phyloP scores from a whole-genome alignment of 768 basidiomycete genomes.

The Naganishia vishniacii region DNA sequence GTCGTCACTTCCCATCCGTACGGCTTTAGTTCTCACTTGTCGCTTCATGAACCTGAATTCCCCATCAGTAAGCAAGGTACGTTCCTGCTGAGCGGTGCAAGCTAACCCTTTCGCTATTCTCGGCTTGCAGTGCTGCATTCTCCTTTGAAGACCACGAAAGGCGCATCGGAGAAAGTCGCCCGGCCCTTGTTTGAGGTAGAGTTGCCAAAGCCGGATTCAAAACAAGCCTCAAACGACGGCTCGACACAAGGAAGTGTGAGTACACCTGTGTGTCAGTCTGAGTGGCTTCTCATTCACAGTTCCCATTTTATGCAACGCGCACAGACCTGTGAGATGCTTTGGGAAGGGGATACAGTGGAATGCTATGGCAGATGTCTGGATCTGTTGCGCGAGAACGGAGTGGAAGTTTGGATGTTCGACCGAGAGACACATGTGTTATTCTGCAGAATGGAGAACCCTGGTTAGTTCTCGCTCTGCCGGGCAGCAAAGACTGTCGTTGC shows the following conservation, averaged over 20 bases:
- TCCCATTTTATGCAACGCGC: no score
- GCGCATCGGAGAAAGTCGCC: conserved; percentile 2
- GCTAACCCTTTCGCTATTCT: not conserved
- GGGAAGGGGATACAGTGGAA: conserved; percentile 10
- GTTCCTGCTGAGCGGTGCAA: not conserved
- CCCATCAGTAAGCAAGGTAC: not conserved
- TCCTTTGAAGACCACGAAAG: conserved; percentile 1
- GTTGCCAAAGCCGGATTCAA: not conserved
- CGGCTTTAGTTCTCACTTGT: conserved; percentile 3
- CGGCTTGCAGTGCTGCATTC: not conserved
- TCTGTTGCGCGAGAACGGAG: not conserved
- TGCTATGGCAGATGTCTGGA: conserved; percentile 16
- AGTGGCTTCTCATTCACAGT: no score
- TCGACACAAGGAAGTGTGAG: not conserved
- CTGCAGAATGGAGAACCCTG: not conserved
- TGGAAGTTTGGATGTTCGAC: conserved; percentile 11
- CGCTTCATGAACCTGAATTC: conserved; percentile 9
- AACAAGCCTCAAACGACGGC: not conserved
- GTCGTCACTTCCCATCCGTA: not conserved
- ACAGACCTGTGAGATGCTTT: conserved; percentile 8
- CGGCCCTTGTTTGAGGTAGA: not conserved
- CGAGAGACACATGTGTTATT: not conserved
- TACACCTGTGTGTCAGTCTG: no score
- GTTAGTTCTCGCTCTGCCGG: not conserved
- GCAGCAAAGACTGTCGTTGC: not conserved